Evolutionary conservation across 495 filamentous ascomycete genomes (phyloP), one percentile per base, ranked within the genome.

Genomic region (Amphirosellinia nigrospora): DNA sequence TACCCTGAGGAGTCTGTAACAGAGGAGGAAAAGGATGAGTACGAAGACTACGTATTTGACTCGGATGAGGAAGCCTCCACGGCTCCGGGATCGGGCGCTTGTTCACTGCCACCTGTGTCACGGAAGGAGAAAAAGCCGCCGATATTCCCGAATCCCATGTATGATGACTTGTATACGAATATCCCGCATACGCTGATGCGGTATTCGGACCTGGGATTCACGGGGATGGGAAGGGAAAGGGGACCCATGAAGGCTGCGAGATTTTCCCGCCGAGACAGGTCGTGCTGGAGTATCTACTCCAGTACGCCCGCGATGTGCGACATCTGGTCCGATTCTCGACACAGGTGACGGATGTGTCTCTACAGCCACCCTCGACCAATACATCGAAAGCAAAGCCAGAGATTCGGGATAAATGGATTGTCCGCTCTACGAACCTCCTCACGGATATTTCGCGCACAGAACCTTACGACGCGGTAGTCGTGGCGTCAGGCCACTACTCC

Each of bases 131-230:
- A 46, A 52, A 67, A 52, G 16, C 65, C 77, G 3, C 82, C 77
- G 86, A 88, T 81, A 77, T 92, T 78, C 88, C 83, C 82, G 23
- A 81, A 91, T 4, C 92, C 95, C 4, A 85, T 97, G 77, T 97
- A 98, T 75, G 89, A 94, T 16, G 76, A 83, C 38, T 78, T 98
- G 34, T 90, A 96, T 71, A 93, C 94, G 46, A 98, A 98, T 76
- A 93, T 97, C 45, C 93, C 94, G 0, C 88, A 94, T 64, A 81
- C 82, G 1, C 74, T 98, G 68, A 98, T 98, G 95, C 76, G 83
- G 6, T 96, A 88, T 77, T 90, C 92, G 11, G 93, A 96, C 62
- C 81, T 88, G 16, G 71, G 82, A 16, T 95, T 95, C 66, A 86
- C 88, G 41, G 80, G 7, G 68, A 58, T 23, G 68, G 46, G 19